These are phyloP conservation scores for Sporothrix protearum DNA, from an alignment of 2,329 filamentous ascomycete genomes.

Conservation along the genomic window DNA sequence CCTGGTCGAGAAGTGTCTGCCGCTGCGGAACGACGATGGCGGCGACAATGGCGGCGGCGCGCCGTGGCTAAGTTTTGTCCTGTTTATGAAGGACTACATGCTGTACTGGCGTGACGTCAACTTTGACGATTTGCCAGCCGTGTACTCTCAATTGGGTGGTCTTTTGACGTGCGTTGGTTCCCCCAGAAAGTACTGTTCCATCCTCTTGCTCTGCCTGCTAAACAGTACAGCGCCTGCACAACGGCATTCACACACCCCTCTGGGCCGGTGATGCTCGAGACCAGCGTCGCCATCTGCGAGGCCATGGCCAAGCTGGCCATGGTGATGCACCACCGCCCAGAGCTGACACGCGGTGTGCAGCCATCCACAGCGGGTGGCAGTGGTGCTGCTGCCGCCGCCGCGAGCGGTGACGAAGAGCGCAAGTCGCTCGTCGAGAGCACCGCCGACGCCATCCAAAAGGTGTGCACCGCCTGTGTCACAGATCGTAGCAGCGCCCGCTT, in stretches of 20 bases:
- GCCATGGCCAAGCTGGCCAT: slow-evolving; percentile 80
- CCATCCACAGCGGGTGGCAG: slow-evolving; percentile 31
- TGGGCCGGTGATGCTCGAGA: slow-evolving; percentile 77
- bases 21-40: slow-evolving; percentile 50
- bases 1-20: slow-evolving; percentile 61
- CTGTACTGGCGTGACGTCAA: slow-evolving; percentile 77
- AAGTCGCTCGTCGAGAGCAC: slow-evolving; percentile 81
- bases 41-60: slow-evolving; percentile 61
- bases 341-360: slow-evolving; percentile 63
- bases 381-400: slow-evolving; percentile 40
- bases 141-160: slow-evolving; percentile 70
- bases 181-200: background rate
- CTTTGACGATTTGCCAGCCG: slow-evolving; percentile 67
- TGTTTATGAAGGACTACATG: slow-evolving; percentile 78
- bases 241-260: slow-evolving; percentile 76
- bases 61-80: slow-evolving; percentile 71
- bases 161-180: slow-evolving; percentile 40
- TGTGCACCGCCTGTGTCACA: slow-evolving; percentile 84
- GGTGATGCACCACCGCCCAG: slow-evolving; percentile 74
- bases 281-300: slow-evolving; percentile 76
- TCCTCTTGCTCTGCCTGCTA: background rate
- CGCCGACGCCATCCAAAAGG: slow-evolving; percentile 83
- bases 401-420: slow-evolving; percentile 55
- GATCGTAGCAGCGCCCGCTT: slow-evolving; percentile 67
- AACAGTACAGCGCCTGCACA: slow-evolving; percentile 64